Base-by-base conservation (phyloP, 192 early-diverging fungal species). In the Dissophora ornata region DNA sequence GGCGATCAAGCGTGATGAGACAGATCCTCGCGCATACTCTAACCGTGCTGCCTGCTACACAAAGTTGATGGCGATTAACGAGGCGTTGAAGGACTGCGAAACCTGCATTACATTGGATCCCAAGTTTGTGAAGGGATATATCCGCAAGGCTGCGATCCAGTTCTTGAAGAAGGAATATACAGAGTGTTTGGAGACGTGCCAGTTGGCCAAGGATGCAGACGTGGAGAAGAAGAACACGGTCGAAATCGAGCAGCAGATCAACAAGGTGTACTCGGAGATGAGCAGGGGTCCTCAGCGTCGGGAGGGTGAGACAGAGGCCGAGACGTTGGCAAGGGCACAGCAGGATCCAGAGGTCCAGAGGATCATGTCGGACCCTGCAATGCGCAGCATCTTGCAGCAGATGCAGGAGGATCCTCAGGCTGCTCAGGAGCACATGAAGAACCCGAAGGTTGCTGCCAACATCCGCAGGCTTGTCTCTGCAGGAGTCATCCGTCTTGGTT, bases 1-100 rank as follows among this genome's bases (percentile, higher is more conserved):
- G 81, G 93, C 96, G 8, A 96, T 99, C 81, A 96, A 96, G 88
- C 92, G 97, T 68, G 96, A 97, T 64, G 92, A 94, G 29, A 74
- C 85, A 9, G 97, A 99, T 56, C 87, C 92, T 25, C 88, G 94
- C 71, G 90, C 92, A 67, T 98, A 93, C 80, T 95, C 95, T 30
- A 99, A 99, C 89, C 94, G 97, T 64, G 95, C 97, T 28, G 95
- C 95, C 32, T 95, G 94, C 71, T 95, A 96, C 84, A 90, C 89
- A 29, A 99, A 99, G 86, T 83, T 99, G 51, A 87, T 96, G 87
- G 96, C 97, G 9, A 64, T 97, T 40, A 86, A 92, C 21, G 97
- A 99, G 80, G 97, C 97, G 16, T 82, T 95, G 78, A 95, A 94
- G 86, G 97, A 99, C 84, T 95, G 93, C 69, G 94, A 99, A 44